A percentile compares a stretch with the other conserved stretches of the same genome.
These are phyloP conservation scores for Hypomontagnella monticulosa DNA, from an alignment of 495 filamentous ascomycete species.

Conservation along the genomic window DNA sequence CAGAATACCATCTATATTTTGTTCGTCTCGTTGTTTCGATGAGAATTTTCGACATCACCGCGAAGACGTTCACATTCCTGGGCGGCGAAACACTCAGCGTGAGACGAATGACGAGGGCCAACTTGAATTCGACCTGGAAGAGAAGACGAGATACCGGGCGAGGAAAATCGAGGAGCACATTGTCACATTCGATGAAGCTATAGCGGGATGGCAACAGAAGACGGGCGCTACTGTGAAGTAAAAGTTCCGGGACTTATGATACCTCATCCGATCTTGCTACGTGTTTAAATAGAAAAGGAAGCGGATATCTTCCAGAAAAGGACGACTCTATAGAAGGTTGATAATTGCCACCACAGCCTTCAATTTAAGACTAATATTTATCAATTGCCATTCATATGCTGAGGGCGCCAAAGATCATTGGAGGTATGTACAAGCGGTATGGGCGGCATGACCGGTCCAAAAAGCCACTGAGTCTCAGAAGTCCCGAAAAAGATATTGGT, in stretches of 20 bases:
- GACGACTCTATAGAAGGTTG: too few relatives aligned
- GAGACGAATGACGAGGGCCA: constrained; percentile 42
- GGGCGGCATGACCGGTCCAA: too few relatives aligned
- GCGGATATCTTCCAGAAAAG: too few relatives aligned
- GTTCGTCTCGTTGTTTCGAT: constrained; percentile 52
- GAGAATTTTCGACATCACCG: constrained; percentile 54
- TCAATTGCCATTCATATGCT: too few relatives aligned
- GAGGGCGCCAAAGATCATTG: too few relatives aligned
- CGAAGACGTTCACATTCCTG: constrained; percentile 51
- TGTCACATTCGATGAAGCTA: constrained; percentile 43
- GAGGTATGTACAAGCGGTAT: too few relatives aligned
- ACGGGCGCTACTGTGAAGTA: constrained; percentile 30
- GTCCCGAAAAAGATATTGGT: too few relatives aligned
- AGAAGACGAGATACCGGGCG: constrained; percentile 45
- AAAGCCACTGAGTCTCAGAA: too few relatives aligned
- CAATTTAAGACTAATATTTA: too few relatives aligned
- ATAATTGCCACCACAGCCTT: too few relatives aligned
- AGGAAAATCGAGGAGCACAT: constrained; percentile 45
- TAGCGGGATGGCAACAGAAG: constrained; percentile 49
- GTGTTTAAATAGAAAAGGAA: too few relatives aligned
- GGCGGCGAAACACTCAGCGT: constrained; percentile 36
- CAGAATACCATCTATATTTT: constrained; percentile 50
- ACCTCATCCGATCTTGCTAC: not conserved
- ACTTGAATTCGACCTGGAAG: constrained; percentile 43
- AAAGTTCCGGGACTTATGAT: not conserved